These are phyloP conservation scores for Kodamaea leandrae DNA, from an alignment of 805 yeast species.

Conservation along the genomic window DNA sequence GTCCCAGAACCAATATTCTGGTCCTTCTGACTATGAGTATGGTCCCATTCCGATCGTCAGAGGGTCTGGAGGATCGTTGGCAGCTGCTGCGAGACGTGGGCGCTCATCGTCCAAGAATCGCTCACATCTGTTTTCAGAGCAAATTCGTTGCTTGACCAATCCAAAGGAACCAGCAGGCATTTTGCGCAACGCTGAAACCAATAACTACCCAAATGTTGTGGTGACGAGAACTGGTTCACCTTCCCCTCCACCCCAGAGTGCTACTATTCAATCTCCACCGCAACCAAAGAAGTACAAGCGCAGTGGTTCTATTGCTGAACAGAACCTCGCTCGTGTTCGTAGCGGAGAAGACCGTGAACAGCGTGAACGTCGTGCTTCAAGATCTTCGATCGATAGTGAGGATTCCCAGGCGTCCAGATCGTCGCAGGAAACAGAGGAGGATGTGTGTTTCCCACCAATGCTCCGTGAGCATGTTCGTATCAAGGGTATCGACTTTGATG, in stretches of 20 bases:
- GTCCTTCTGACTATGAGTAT: conserved; percentile 8
- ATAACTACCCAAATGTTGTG: no score
- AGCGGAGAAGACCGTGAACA: conserved; percentile 16
- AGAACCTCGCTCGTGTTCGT: conserved; percentile 6
- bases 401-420: conserved; percentile 73
- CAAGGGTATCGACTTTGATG: conserved; percentile 87
- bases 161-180: conserved; percentile 2
- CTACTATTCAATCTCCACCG: no score
- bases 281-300: conserved; percentile 8
- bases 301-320: conserved; percentile 11
- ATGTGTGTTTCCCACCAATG: conserved; percentile 91
- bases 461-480: conserved; percentile 55
- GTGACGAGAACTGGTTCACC: no score
- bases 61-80: conserved; percentile 17
- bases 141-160: conserved; percentile 30
- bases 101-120: conserved; percentile 14
- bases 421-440: conserved; percentile 92
- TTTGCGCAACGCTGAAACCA: background rate
- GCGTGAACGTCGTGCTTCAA: conserved; percentile 36
- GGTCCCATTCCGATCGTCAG: conserved; percentile 15
- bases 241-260: no score
- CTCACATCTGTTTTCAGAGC: conserved; percentile 22
- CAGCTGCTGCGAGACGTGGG: conserved; percentile 19
- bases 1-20: background rate
- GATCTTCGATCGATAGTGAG: conserved; percentile 54